A percentile compares a stretch with the other conserved stretches of the same genome.
Evolutionary conservation across 208 protist species (phyloP).

Genomic region (Wallacemonas sp.): DNA sequence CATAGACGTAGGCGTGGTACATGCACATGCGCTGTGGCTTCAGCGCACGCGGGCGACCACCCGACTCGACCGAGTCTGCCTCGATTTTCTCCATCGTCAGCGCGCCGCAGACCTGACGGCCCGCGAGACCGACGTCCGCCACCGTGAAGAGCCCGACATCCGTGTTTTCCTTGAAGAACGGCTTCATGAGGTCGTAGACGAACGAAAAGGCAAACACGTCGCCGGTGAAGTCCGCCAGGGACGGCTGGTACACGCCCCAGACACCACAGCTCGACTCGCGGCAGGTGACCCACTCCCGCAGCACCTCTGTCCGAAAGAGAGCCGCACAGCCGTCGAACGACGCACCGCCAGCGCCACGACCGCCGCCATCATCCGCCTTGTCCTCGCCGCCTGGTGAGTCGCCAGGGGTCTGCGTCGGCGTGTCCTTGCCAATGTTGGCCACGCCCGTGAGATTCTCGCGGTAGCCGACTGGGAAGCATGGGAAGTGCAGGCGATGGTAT

Average conservation of each 20-base stretch:
- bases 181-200: constrained; percentile 54
- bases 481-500: constrained; percentile 21
- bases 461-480: constrained; percentile 34
- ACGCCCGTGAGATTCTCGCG: constrained; percentile 22
- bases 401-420: not conserved
- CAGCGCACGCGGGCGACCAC: constrained; percentile 19
- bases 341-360: not conserved
- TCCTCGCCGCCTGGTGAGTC: no score
- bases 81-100: constrained; percentile 29
- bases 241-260: constrained; percentile 63
- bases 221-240: constrained; percentile 37
- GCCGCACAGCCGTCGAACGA: constrained; percentile 46
- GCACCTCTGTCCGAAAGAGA: constrained; percentile 40
- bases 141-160: constrained; percentile 20
- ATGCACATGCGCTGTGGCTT: constrained; percentile 70
- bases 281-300: constrained; percentile 34
- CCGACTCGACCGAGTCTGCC: not conserved
- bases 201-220: constrained; percentile 79
- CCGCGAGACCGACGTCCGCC: constrained; percentile 22
- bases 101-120: constrained; percentile 20
- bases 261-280: constrained; percentile 40
- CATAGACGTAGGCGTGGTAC: constrained; percentile 74
- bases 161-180: constrained; percentile 17
- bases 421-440: constrained; percentile 25
- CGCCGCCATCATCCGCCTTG: not conserved